Conservation (phyloP, 495 filamentous ascomycete genomes). For the Penicillium psychrofluorescens region DNA sequence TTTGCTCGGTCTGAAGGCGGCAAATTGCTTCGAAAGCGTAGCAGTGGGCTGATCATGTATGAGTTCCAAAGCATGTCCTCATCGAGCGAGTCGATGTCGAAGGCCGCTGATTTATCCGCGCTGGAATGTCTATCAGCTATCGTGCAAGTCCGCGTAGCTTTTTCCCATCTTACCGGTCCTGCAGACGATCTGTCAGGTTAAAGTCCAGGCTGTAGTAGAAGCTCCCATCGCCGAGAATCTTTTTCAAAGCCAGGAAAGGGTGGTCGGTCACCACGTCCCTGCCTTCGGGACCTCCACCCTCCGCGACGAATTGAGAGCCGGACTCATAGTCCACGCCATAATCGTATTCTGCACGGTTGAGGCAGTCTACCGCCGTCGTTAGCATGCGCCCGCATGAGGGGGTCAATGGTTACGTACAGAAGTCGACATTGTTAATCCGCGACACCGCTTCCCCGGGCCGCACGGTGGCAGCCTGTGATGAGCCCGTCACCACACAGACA, state of each 20-base stretch:
- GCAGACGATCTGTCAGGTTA: conserved; percentile 87
- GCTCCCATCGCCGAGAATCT: conserved; percentile 85
- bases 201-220: conserved; percentile 98
- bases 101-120: conserved; percentile 45
- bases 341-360: conserved; percentile 81
- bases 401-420: conserved; percentile 46
- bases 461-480: conserved; percentile 70
- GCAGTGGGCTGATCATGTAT: conserved; percentile 91
- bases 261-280: conserved; percentile 68
- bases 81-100: conserved; percentile 79
- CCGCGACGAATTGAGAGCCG: conserved; percentile 40
- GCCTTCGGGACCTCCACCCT: conserved; percentile 49
- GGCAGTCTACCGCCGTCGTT: conserved; percentile 51
- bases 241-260: conserved; percentile 82
- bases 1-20: conserved; percentile 61
- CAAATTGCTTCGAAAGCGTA: conserved; percentile 78
- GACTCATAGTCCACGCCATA: conserved; percentile 57
- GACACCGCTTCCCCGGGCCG: conserved; percentile 83
- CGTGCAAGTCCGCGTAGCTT: conserved; percentile 12
- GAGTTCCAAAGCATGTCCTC: conserved; percentile 94
- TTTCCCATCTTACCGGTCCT: conserved; percentile 66
- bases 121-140: conserved; percentile 40
- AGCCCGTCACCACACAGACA: conserved; percentile 78
- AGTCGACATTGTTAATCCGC: conserved; percentile 80
- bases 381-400: not conserved